Evolutionary conservation across 2,329 filamentous ascomycete genomes (phyloP).

Genomic region (Blumeriella jaapii): DNA sequence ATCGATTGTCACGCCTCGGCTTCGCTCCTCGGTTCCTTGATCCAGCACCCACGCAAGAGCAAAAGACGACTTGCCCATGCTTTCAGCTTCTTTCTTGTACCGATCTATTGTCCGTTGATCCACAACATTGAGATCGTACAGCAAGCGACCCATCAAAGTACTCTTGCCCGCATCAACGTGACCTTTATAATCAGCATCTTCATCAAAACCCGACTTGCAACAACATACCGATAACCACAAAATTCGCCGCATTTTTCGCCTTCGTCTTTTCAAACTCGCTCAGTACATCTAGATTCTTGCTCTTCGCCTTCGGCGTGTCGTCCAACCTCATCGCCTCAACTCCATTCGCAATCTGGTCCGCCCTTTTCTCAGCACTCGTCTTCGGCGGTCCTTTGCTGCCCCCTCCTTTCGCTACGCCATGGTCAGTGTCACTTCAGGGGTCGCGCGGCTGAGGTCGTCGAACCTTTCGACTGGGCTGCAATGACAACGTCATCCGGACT

Average conservation of each 20-base stretch:
- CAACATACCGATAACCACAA: conserved; percentile 72
- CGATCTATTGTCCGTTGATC: conserved; percentile 82
- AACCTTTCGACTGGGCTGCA: conserved; percentile 82
- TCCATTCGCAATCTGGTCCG: conserved; percentile 33
- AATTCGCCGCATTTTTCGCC: conserved; percentile 72
- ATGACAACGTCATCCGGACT: conserved; percentile 88
- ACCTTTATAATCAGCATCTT: conserved; percentile 37
- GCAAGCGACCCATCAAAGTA: conserved; percentile 88
- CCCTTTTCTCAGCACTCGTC: conserved; percentile 30
- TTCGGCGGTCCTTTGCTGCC: conserved; percentile 29
- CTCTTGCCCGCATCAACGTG: conserved; percentile 98
- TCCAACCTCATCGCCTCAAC: conserved; percentile 36
- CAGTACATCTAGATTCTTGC: conserved; percentile 76
- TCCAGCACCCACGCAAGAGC: conserved; percentile 96
- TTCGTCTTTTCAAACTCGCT: conserved; percentile 66
- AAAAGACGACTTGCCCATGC: conserved; percentile 89
- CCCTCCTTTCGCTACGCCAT: conserved; percentile 32
- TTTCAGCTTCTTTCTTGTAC: conserved; percentile 78
- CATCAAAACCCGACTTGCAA: not conserved
- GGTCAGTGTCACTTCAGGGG: conserved; percentile 28
- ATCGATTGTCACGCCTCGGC: conserved; percentile 88
- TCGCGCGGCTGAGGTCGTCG: conserved; percentile 30
- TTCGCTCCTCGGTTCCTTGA: conserved; percentile 78
- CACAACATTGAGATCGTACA: conserved; percentile 80
- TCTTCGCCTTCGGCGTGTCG: conserved; percentile 47